Evolutionary conservation across 495 filamentous ascomycete genomes (phyloP), one percentile per base, ranked within the genome.

Genomic region (Aspergillus haitiensis): DNA sequence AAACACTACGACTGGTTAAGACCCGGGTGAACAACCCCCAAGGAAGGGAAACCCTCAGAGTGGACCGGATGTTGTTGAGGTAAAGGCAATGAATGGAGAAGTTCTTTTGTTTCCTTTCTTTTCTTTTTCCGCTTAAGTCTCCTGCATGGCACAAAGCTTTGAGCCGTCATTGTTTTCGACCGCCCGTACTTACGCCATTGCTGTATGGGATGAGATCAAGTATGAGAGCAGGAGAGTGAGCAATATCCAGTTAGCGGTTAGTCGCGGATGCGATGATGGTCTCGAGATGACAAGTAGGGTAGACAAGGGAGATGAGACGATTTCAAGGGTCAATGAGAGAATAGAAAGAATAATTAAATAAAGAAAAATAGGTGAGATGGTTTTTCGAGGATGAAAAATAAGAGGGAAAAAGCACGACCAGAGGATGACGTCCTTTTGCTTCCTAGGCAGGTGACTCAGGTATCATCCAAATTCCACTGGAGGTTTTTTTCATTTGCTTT

Each of bases 181-280:
- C 16, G 45, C 54, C 54, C 36, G 34, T 40, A 52, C 56, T 66
- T 65, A 68, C 61, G 66, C 66, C 66, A 68, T 68, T 64, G 61
- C 47, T 10, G 7, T 50, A 40, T 13, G 50, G 31, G 40, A 68
- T 61, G 62, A 50, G 60, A 63, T 57, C 64, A 64, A 67, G 58
- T 49, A 62, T 10, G 47, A 36, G 39, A 49, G 35, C 31, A 35
- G 15, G 59, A 44, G 32, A 45, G 50, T 27, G 8, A 39, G 18
- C 7, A 51, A 52, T 40, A 39, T 52, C 18, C 21, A 51, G 6
- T 12, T 51, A 51, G 5, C 56, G 34, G 47, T 36, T 18, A 16
- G 15, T 44, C 48, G 32, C 12, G 40, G 55, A 40, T 52, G 35
- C 15, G 33, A 64, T 46, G 42, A 42, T 44, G 59, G 35, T 48